Base-by-base conservation (phyloP, 2,329 filamentous ascomycete genomes). In the Phaeoacremonium minimum region DNA sequence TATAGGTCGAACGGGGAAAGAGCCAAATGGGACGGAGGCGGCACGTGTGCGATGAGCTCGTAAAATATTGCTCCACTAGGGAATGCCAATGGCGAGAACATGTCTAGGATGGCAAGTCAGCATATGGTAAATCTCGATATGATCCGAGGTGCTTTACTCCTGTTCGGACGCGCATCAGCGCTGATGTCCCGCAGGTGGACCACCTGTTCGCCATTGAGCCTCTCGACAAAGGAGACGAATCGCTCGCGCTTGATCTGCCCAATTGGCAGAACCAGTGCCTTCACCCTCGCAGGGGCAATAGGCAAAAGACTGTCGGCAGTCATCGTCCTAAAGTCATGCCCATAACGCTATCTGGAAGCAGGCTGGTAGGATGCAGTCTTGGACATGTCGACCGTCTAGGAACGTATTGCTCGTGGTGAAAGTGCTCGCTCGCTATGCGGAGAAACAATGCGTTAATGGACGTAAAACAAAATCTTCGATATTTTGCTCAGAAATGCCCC, bases 71-170 rank as follows among this genome's bases (percentile, higher is more conserved):
- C 81, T 42, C 91, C 91, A 48, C 82, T 77, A 9, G 88, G 89
- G 60, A 93, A 95, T 12, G 85, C 87, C 52, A 93, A 69, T 28
- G 91, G 91, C 40, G 88, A 95, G 64, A 97, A 96, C 82, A 93
- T 90, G 62, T 88, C 89, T 95, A 58, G n/a, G n/a, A n/a, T n/a
- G n/a, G n/a, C n/a, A n/a, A n/a, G n/a, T n/a, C n/a, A n/a, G n/a
- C n/a, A n/a, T n/a, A n/a, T n/a, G n/a, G n/a, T n/a, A n/a, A n/a
- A n/a, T n/a, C n/a, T n/a, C n/a, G n/a, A n/a, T n/a, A n/a, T n/a
- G n/a, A n/a, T n/a, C n/a, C n/a, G n/a, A n/a, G n/a, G n/a, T n/a
- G n/a, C n/a, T n/a, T n/a, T 82, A 91, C 88, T 95, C 71, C 86
- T 82, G 61, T 94, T 86, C 38, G 88, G 85, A 49, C 87, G 79